Base-by-base conservation (phyloP, 345 rosid genomes). In the Euclidium syriacum region DNA sequence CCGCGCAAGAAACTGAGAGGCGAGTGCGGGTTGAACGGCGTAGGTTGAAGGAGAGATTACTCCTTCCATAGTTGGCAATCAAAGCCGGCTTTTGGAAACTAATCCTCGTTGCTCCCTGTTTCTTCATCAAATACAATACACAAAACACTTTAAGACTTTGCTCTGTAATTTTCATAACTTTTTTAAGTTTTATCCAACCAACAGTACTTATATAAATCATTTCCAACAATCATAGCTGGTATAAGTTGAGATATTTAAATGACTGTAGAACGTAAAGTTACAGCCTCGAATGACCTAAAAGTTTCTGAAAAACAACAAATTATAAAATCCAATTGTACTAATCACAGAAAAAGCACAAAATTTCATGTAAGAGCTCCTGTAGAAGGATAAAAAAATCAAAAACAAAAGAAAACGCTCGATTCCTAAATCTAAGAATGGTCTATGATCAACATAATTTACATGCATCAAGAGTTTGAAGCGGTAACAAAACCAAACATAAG, bases 1-100 rank as follows among this genome's bases (percentile, higher is more conserved):
- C 92, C 67, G 84, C 84, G 9, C 84, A 81, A 51, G 82, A 78
- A 44, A 86, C 54, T 62, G 65, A 64, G 38, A 81, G 73, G 58
- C 85, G 84, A 70, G 69, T 38, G 17, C 84, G 77, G 56, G 8
- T 36, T 6, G 73, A 64, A 14, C 53, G 66, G 27, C 35, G 51
- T 8, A 77, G 26, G 33, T 64, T 65, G 72, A 79, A 79, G 7
- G 78, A 73, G 46, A 79, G 75, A 58, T 12, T 63, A 49, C 61
- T 67, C 64, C 57, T 75, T 64, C 77, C 78, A 64, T 52, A 65
- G 74, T 58, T 76, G 3, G 73, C 59, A 48, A 68, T 27, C 58
- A 75, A 41, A 61, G 18, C 62, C 0, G 52, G 41, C 60, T 68
- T 81, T 46, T 74, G 61, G 49, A 73, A 59, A 54, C 76, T 48